Evolutionary conservation across 2,329 filamentous ascomycete species (phyloP).

Genomic region (Penicillium decumbens): DNA sequence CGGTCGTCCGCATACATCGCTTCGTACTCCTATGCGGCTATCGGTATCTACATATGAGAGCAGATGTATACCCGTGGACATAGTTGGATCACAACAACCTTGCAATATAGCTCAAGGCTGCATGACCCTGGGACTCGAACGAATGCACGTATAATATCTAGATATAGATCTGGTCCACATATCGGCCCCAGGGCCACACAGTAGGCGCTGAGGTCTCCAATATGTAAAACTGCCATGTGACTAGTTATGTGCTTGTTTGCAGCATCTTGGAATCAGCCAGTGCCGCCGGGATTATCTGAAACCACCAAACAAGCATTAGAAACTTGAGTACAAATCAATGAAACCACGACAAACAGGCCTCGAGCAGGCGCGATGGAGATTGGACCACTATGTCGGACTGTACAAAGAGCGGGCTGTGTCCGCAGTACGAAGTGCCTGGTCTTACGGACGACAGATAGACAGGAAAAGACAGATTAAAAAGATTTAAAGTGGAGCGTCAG

Average conservation of each 20-base stretch:
- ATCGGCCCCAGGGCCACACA: background rate
- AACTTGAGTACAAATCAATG: background rate
- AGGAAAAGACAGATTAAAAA: background rate
- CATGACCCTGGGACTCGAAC: background rate
- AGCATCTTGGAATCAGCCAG: background rate
- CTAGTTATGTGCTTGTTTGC: constrained; percentile 8
- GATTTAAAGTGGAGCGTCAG: background rate
- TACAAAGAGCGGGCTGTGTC: background rate
- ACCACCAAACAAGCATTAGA: background rate
- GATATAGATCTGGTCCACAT: background rate
- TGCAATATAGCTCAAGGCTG: too few relatives aligned
- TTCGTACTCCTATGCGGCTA: background rate
- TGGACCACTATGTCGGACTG: background rate
- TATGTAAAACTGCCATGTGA: constrained; percentile 1
- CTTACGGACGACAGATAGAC: background rate
- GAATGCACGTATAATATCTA: background rate
- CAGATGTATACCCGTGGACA: too few relatives aligned
- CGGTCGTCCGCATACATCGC: background rate
- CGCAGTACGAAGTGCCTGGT: background rate
- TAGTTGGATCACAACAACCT: too few relatives aligned
- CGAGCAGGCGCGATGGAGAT: background rate
- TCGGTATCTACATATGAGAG: background rate
- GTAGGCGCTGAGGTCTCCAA: background rate
- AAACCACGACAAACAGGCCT: constrained; percentile 4
- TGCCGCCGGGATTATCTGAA: background rate